Percentiles rank a stretch among this genome's conserved stretches.
phyloP scores from a whole-genome alignment of 2,329 filamentous ascomycete species.

The Pseudocercospora vitis region DNA sequence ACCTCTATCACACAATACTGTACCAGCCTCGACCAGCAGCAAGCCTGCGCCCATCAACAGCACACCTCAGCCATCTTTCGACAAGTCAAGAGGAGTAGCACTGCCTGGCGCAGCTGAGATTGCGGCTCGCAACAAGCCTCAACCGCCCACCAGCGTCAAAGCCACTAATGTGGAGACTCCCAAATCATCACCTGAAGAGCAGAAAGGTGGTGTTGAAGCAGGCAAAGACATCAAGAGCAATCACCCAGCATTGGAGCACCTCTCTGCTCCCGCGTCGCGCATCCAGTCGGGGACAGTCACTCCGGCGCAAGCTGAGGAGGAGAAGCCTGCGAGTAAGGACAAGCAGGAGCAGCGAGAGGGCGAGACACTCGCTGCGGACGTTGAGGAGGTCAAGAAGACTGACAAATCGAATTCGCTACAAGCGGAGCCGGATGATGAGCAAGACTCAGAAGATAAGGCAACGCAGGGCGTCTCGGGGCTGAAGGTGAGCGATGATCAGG shows the following conservation, averaged over 20 bases:
- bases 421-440: constrained; percentile 16
- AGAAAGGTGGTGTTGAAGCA: constrained; percentile 29
- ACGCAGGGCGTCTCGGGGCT: constrained; percentile 28
- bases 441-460: constrained; percentile 21
- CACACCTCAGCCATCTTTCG: constrained; percentile 24
- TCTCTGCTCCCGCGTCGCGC: constrained; percentile 30
- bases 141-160: constrained; percentile 14
- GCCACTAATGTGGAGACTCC: constrained; percentile 30
- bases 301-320: constrained; percentile 28
- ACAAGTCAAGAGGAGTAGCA: constrained; percentile 28
- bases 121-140: constrained; percentile 21
- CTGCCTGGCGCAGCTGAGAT: constrained; percentile 39
- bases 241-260: constrained; percentile 24
- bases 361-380: constrained; percentile 14
- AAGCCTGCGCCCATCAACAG: constrained; percentile 16
- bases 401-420: constrained; percentile 11
- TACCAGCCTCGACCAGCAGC: constrained; percentile 6
- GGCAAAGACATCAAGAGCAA: constrained; percentile 19
- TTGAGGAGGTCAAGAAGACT: constrained; percentile 25
- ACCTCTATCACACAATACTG: constrained; percentile 20
- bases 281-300: constrained; percentile 38
- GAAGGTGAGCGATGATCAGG: constrained; percentile 20
- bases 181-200: constrained; percentile 29
- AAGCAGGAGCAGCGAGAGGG: constrained; percentile 21
- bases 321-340: constrained; percentile 1